These are phyloP conservation scores for Wallacemonas collosoma DNA, from an alignment of 208 protist species.

Conservation along the genomic window DNA sequence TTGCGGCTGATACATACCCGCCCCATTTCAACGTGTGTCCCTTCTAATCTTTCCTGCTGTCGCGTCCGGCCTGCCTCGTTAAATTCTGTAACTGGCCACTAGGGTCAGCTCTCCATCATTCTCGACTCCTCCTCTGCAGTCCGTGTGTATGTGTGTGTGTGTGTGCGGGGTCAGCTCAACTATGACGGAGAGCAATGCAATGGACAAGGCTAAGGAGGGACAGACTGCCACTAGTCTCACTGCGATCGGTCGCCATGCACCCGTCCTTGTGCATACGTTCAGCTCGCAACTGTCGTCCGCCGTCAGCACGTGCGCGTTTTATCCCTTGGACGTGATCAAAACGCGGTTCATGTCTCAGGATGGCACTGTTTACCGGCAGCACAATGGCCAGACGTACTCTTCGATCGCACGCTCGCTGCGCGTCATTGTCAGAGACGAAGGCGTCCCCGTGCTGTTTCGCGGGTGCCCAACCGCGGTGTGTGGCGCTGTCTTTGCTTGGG, in stretches of 20 bases:
- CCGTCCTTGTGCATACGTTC: slow-evolving; percentile 55
- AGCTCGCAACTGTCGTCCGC: slow-evolving; percentile 72
- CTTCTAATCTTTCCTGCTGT: too few species aligned
- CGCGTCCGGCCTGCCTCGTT: too few species aligned
- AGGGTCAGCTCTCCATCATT: too few species aligned
- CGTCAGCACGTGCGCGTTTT: slow-evolving; percentile 67
- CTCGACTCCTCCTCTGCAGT: too few species aligned
- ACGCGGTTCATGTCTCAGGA: slow-evolving; percentile 85
- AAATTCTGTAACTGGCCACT: too few species aligned
- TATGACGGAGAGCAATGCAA: not conserved
- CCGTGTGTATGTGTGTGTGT: too few species aligned
- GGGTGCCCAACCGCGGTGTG: slow-evolving; percentile 48
- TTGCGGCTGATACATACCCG: too few species aligned
- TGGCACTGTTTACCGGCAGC: slow-evolving; percentile 45
- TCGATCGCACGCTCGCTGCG: slow-evolving; percentile 39
- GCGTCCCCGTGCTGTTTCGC: slow-evolving; percentile 48
- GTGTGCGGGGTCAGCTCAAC: not conserved
- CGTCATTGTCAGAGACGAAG: slow-evolving; percentile 48
- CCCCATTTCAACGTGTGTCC: too few species aligned
- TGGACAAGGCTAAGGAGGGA: not conserved
- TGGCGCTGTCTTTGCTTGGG: slow-evolving; percentile 54
- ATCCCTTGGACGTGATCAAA: slow-evolving; percentile 93
- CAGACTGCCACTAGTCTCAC: slow-evolving; percentile 21
- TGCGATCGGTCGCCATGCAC: slow-evolving; percentile 43
- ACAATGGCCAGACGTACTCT: slow-evolving; percentile 59